These are phyloP conservation scores for Aaosphaeria pasadenensis DNA, from an alignment of 2,329 filamentous ascomycete species.

Conservation along the genomic window DNA sequence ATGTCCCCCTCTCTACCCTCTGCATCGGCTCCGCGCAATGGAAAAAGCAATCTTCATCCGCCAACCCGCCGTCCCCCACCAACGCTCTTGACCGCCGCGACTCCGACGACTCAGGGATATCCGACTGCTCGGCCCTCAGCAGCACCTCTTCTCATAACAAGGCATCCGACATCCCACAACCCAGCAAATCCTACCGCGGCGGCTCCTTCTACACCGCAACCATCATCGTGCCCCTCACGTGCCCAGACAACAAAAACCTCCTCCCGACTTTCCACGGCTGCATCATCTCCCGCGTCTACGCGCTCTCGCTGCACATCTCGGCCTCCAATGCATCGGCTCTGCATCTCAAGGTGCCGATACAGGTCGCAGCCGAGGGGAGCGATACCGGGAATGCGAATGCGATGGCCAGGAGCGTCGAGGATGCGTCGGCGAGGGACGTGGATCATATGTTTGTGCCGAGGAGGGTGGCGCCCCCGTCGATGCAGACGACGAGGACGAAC, in stretches of 20 bases:
- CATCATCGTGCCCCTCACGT: conserved; percentile 61
- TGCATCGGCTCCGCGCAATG: conserved; percentile 58
- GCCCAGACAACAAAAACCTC: conserved; percentile 60
- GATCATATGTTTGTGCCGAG: conserved; percentile 35
- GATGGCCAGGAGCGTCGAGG: conserved; percentile 26
- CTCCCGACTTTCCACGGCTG: conserved; percentile 70
- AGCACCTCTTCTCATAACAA: conserved; percentile 14
- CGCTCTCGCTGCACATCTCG: conserved; percentile 57
- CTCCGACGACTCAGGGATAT: conserved; percentile 45
- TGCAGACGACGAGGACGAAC: not conserved
- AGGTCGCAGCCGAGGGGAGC: conserved; percentile 41
- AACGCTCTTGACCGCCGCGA: conserved; percentile 33
- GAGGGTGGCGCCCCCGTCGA: conserved; percentile 4
- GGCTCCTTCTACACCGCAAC: conserved; percentile 58
- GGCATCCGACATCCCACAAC: not conserved
- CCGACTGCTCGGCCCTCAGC: conserved; percentile 30
- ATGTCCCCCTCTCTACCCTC: conserved; percentile 52
- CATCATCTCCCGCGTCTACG: conserved; percentile 62
- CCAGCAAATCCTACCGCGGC: conserved; percentile 43
- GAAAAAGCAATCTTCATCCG: conserved; percentile 44
- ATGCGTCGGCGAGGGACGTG: conserved; percentile 18
- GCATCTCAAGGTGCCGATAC: conserved; percentile 45
- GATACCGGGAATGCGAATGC: conserved; percentile 31
- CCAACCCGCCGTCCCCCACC: conserved; percentile 25
- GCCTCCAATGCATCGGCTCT: conserved; percentile 40